Evolutionary conservation across 495 filamentous ascomycete genomes (phyloP), one percentile per base, ranked within the genome.

Genomic region (Penicillium samsonianum): DNA sequence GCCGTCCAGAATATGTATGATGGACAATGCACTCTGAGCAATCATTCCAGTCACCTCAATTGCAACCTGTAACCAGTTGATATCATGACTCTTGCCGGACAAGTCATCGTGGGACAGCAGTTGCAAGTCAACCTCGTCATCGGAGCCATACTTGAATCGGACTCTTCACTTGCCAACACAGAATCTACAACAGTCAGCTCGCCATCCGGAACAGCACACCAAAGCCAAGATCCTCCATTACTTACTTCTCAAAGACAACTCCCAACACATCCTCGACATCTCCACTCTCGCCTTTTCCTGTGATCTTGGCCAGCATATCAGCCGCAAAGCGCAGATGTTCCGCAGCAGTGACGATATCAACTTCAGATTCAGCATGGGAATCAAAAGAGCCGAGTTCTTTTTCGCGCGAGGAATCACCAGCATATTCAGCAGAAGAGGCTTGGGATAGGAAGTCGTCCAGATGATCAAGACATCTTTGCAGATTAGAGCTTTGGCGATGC

Each of bases 241-340:
- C 79, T 65, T 67, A 94, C 89, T 96, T 98, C 71, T 99, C 93
- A 75, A 99, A 98, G 2, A 99, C 92, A 38, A 98, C 93, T 2
- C 95, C 95, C 57, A 99, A 73, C 2, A 98, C 91, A 65, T 98
- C 94, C 72, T 99, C 93, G 30, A 99, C 90, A 80, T 99, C 94
- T 2, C 91, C 92, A 41, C 81, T 82, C 56, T 90, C 89, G 2
- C 92, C 94, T 54, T 84, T 85, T 2, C 94, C 94, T 4, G 91
- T 98, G 58, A 97, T 96, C 61, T 86, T 84, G 2, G 90, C 88
- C 11, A 99, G 76, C 52, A 82, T 82, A 31, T 87, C 86, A 3
- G 92, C 95, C 14, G 93, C 92, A 45, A 82, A 82, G 31, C 94
- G 89, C 50, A 98, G 73, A 67, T 90, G 82, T 71, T 99, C 94